phyloP scores from a whole-genome alignment of 129 eudicot species.

The Lonicera japonica region DNA sequence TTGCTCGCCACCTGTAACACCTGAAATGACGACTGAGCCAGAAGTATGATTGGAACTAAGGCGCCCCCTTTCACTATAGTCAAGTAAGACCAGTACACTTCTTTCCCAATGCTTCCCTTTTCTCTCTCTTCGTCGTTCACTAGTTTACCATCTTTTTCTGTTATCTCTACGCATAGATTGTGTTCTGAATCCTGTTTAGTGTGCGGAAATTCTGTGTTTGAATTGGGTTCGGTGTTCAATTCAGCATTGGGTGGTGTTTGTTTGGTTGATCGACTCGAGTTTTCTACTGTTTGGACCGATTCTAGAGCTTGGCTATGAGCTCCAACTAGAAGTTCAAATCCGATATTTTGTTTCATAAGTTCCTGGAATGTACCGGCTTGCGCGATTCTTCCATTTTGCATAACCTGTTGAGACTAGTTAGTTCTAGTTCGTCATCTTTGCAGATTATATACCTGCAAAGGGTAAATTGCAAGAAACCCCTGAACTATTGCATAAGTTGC shows the following conservation, averaged over 20 bases:
- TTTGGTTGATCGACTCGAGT: slow-evolving; percentile 46
- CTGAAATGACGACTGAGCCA: slow-evolving; percentile 79
- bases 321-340: slow-evolving; percentile 88
- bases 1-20: slow-evolving; percentile 74
- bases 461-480: background rate
- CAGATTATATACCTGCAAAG: background rate
- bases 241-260: slow-evolving; percentile 28
- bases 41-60: slow-evolving; percentile 59
- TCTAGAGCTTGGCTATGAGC: slow-evolving; percentile 93
- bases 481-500: background rate
- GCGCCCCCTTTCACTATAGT: slow-evolving; percentile 71
- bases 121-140: slow-evolving; percentile 92
- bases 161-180: slow-evolving; percentile 49
- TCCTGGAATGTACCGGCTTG: slow-evolving; percentile 85
- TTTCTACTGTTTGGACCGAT: slow-evolving; percentile 67
- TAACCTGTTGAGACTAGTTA: slow-evolving; percentile 46
- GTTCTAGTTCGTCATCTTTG: background rate
- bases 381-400: slow-evolving; percentile 87
- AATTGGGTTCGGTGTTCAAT: slow-evolving; percentile 26
- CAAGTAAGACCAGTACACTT: slow-evolving; percentile 78
- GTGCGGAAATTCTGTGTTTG: slow-evolving; percentile 56
- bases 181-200: slow-evolving; percentile 63
- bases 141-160: slow-evolving; percentile 55
- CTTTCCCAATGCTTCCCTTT: slow-evolving; percentile 91
- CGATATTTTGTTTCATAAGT: slow-evolving; percentile 71